Percentiles rank a stretch among this genome's conserved stretches.
Evolutionary conservation across 2,329 filamentous ascomycete species (phyloP).

Genomic region (Trichoderma lentiforme): DNA sequence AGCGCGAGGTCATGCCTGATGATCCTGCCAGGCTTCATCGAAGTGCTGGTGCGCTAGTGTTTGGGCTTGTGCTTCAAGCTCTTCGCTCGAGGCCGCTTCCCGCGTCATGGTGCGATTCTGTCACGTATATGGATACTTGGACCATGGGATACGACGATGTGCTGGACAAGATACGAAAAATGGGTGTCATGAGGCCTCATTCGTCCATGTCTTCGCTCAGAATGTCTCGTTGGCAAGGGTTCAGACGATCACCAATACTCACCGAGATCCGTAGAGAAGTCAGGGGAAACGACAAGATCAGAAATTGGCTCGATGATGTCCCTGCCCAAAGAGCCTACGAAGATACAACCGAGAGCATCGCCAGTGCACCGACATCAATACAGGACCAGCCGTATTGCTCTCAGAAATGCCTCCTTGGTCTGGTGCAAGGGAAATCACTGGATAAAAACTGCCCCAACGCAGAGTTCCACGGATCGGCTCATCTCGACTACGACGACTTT

Average conservation of each 20-base stretch:
- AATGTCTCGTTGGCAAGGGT: constrained; percentile 29
- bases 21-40: constrained; percentile 34
- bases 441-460: constrained; percentile 22
- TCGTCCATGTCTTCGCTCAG: constrained; percentile 25
- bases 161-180: constrained; percentile 26
- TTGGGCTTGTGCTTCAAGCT: constrained; percentile 37
- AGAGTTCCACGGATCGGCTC: neutral
- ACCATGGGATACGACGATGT: constrained; percentile 34
- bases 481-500: neutral
- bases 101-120: constrained; percentile 31
- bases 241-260: constrained; percentile 13
- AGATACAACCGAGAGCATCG: neutral
- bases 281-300: neutral
- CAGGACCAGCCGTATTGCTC: constrained; percentile 29
- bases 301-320: neutral
- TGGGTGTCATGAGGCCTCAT: constrained; percentile 22
- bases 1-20: constrained; percentile 33
- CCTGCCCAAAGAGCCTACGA: neutral
- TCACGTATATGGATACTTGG: constrained; percentile 32
- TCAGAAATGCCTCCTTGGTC: constrained; percentile 27
- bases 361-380: neutral
- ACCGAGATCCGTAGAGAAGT: neutral
- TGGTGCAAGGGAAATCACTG: constrained; percentile 24
- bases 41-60: constrained; percentile 38
- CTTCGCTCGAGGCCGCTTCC: constrained; percentile 28